phyloP scores from a whole-genome alignment of 2,329 filamentous ascomycete species.

The Cladosporium sp. region DNA sequence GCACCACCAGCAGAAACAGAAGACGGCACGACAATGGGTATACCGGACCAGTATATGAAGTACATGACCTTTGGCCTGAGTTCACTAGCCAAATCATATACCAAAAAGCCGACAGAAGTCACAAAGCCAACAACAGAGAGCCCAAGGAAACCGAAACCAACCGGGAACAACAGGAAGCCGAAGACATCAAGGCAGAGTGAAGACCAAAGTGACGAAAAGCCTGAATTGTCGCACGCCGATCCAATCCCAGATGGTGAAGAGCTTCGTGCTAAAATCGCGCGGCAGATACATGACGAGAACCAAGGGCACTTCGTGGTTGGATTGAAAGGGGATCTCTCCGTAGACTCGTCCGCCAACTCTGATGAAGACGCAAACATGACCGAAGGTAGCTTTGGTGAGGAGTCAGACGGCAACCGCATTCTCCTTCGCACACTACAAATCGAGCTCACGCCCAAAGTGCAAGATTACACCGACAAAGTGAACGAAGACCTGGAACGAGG shows the following conservation, averaged over 20 bases:
- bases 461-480: constrained; percentile 25
- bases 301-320: constrained; percentile 68
- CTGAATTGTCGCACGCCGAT: constrained; percentile 34
- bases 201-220: constrained; percentile 23
- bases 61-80: constrained; percentile 53
- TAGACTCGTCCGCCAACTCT: constrained; percentile 49
- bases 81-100: constrained; percentile 33
- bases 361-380: constrained; percentile 36
- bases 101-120: constrained; percentile 28
- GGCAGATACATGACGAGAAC: constrained; percentile 47
- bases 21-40: constrained; percentile 42
- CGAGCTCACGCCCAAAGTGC: constrained; percentile 48
- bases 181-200: constrained; percentile 18
- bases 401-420: constrained; percentile 51
- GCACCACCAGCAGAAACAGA: constrained; percentile 24
- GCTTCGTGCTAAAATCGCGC: constrained; percentile 65
- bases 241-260: constrained; percentile 44
- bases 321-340: constrained; percentile 61
- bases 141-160: constrained; percentile 28
- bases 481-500: constrained; percentile 17
- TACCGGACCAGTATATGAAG: constrained; percentile 53
- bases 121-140: constrained; percentile 31
- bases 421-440: constrained; percentile 68
- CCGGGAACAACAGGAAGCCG: constrained; percentile 1
- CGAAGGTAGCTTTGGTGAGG: constrained; percentile 27